A percentile compares a stretch with the other conserved stretches of the same genome.
phyloP scores from a whole-genome alignment of 73 alveolate genomes.

The Paramecium pentaurelia region DNA sequence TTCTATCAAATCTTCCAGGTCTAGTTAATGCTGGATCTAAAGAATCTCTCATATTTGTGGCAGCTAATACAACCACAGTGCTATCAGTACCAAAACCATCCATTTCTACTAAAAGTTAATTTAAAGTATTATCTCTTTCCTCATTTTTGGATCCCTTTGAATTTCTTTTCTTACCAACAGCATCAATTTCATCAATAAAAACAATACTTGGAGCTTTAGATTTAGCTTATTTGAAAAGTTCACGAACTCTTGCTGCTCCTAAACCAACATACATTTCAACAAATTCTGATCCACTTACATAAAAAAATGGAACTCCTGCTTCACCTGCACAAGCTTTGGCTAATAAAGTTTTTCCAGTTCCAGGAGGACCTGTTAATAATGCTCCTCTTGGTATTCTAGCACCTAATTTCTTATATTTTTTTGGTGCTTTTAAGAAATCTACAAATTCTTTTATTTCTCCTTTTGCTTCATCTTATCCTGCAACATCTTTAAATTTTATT shows the following conservation, averaged over 20 bases:
- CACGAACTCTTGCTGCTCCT: constrained; percentile 92
- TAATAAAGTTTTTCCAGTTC: constrained; percentile 96
- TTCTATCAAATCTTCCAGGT: constrained; percentile 93
- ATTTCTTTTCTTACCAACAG: constrained; percentile 76
- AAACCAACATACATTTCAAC: constrained; percentile 92
- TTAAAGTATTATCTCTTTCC: constrained; percentile 98
- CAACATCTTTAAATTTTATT: constrained; percentile 78
- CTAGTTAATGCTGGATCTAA: constrained; percentile 93
- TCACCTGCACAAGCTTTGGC: constrained; percentile 77
- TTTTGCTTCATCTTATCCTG: constrained; percentile 97
- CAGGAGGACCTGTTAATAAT: constrained; percentile 91
- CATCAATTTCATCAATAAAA: constrained; percentile 96
- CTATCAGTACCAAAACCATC: constrained; percentile 99
- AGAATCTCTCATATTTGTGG: constrained; percentile 94
- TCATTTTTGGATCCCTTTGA: constrained; percentile 81
- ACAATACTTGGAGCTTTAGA: constrained; percentile 89
- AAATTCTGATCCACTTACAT: constrained; percentile 79
- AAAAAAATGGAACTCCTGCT: constrained; percentile 60
- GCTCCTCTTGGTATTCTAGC: constrained; percentile 93
- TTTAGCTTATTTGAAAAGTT: constrained; percentile 82
- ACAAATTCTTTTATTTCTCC: constrained; percentile 91
- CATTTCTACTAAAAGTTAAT: constrained; percentile 96
- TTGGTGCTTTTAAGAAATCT: constrained; percentile 89
- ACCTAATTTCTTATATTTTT: constrained; percentile 76
- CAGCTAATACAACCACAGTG: constrained; percentile 92